Evolutionary conservation across 352 stramenopile genomes (phyloP), one percentile per base, ranked within the genome.

Genomic region (Phytophthora citricola): DNA sequence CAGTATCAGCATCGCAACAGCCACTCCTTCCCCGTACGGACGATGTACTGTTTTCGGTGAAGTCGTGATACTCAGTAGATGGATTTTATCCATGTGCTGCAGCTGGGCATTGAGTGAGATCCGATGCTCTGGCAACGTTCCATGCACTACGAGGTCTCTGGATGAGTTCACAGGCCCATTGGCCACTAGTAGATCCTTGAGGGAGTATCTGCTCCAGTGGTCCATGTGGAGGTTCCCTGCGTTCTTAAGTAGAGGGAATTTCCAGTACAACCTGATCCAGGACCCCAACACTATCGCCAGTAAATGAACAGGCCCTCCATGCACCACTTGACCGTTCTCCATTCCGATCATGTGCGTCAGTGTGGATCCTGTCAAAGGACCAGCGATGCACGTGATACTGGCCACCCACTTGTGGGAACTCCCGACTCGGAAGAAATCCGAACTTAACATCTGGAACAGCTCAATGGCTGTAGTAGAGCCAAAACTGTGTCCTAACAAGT

Each of bases 21-120:
- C 41, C 0, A 66, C 26, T 1, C 64, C 39, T 51, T 90, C 81
- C 0, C 66, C 38, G 5, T 76, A 55, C 0, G 79, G 79, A 2
- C 77, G 57, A 43, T 88, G 67, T 15, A 79, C 63, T 12, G 62
- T 81, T 53, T 75, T 76, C 1, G 83, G 76, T 0, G 73, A 90
- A 32, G 85, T 91, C n/a, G 80, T 76, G 58, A 93, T 92, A 67
- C 83, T 92, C 17, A 92, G 59, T 27, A 92, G 69, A 46, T 79
- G 76, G 29, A 86, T 40, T 60, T 85, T 83, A 34, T 89, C 77
- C 80, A 89, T 89, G 50, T 89, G 60, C 17, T 76, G 22, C 10
- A 92, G 66, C 41, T 73, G 54, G 27, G 69, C 66, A 26, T 92
- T 92, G 47, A 68, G 78, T 31, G 69, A 58, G 43, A 92, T 69